phyloP scores from a whole-genome alignment of 1,284 basidiomycete species.

The Ganoderma multipileum region DNA sequence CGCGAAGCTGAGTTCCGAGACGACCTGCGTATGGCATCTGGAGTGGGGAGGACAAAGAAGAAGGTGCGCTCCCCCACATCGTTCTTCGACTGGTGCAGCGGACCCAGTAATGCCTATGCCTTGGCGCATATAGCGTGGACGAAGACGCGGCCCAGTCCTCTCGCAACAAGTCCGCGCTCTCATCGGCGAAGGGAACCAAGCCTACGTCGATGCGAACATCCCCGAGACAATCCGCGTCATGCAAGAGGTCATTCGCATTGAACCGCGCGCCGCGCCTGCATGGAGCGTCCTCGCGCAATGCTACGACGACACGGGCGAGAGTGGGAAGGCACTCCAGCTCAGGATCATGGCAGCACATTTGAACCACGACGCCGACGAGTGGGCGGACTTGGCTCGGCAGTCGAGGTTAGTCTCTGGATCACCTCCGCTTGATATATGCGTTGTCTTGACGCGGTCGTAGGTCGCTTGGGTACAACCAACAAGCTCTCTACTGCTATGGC shows the following conservation, averaged over 20 bases:
- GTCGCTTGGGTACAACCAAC: conserved; percentile 70
- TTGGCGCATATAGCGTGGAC: conserved; percentile 59
- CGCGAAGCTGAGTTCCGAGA: conserved; percentile 72
- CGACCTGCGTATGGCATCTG: conserved; percentile 73
- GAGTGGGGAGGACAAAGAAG: conserved; percentile 61
- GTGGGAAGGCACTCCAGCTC: conserved; percentile 80
- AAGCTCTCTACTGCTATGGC: conserved; percentile 91
- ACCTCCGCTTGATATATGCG: neutral
- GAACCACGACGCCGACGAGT: conserved; percentile 63
- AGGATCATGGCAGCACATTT: conserved; percentile 93
- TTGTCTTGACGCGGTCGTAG: neutral
- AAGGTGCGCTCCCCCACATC: conserved; percentile 45
- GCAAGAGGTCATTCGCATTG: conserved; percentile 93
- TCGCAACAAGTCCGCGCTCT: conserved; percentile 80
- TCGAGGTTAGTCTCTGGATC: conserved; percentile 60
- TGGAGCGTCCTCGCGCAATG: conserved; percentile 90
- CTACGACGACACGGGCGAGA: conserved; percentile 73
- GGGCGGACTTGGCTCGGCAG: conserved; percentile 81
- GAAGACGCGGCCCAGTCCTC: conserved; percentile 60
- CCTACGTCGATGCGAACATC: conserved; percentile 79
- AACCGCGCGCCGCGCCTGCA: conserved; percentile 82
- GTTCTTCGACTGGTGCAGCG: neutral
- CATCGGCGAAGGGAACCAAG: conserved; percentile 88
- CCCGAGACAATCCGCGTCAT: conserved; percentile 79
- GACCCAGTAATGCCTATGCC: conserved; percentile 55